Conservation (phyloP, 2,329 filamentous ascomycete genomes). For the Colletotrichum plurivorum region DNA sequence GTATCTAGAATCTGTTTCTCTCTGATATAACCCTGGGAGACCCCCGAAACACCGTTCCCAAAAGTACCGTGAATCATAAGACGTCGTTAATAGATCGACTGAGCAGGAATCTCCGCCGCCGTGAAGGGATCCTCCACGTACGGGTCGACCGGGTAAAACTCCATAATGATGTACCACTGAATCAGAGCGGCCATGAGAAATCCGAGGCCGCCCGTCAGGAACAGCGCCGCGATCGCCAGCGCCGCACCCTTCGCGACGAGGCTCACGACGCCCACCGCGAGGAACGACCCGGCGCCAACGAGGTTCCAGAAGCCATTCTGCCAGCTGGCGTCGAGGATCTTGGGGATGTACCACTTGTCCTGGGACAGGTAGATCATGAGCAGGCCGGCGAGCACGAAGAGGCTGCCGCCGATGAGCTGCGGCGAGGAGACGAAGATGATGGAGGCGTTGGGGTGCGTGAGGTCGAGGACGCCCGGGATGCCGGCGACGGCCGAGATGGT, state of each 20-base stretch:
- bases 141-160: slow-evolving; percentile 31
- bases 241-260: slow-evolving; percentile 16
- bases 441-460: slow-evolving; percentile 25
- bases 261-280: slow-evolving; percentile 29
- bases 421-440: slow-evolving; percentile 33
- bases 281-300: slow-evolving; percentile 28
- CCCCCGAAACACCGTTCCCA: background rate
- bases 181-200: slow-evolving; percentile 32
- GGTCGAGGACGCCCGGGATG: slow-evolving; percentile 32
- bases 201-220: slow-evolving; percentile 25
- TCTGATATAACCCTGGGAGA: slow-evolving; percentile 17
- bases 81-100: slow-evolving; percentile 34
- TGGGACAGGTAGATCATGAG: slow-evolving; percentile 32
- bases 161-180: slow-evolving; percentile 40
- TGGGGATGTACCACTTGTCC: slow-evolving; percentile 31
- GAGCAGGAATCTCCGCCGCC: slow-evolving; percentile 30
- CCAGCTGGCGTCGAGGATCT: slow-evolving; percentile 32
- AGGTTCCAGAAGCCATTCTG: slow-evolving; percentile 38
- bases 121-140: slow-evolving; percentile 13
- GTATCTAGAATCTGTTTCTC: slow-evolving; percentile 21
- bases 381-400: slow-evolving; percentile 30
- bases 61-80: slow-evolving; percentile 1
- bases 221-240: slow-evolving; percentile 18
- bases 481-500: slow-evolving; percentile 29
- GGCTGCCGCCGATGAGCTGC: slow-evolving; percentile 31